These are phyloP conservation scores for Exophiala viscosa DNA, from an alignment of 2,329 filamentous ascomycete genomes.

Conservation along the genomic window DNA sequence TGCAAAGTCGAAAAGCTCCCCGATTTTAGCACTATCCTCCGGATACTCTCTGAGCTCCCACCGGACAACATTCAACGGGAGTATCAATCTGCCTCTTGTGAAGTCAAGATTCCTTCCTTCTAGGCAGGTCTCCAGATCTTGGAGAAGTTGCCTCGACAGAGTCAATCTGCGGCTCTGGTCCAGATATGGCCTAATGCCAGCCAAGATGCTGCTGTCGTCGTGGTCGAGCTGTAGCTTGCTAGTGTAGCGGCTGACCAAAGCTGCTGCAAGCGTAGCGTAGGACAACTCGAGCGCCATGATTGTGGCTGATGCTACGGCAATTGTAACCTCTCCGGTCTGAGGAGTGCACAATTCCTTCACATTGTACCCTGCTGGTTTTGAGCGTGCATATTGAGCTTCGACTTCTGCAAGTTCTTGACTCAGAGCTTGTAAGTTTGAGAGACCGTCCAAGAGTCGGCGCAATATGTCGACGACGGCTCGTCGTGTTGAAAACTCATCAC, in stretches of 20 bases:
- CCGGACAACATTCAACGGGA: constrained; percentile 6
- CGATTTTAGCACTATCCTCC: background rate
- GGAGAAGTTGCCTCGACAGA: constrained; percentile 1
- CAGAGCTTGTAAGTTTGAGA: no score
- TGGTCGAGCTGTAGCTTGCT: background rate
- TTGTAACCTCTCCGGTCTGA: background rate
- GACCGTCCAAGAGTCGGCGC: no score
- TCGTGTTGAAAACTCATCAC: no score
- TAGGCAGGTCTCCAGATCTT: background rate
- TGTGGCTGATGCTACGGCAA: background rate
- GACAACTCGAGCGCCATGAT: constrained; percentile 6
- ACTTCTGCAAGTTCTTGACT: background rate
- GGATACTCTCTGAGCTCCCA: constrained; percentile 5
- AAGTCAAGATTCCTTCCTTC: background rate
- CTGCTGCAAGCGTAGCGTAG: constrained; percentile 1
- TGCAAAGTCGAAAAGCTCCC: constrained; percentile 4
- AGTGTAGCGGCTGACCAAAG: background rate
- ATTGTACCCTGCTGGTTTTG: background rate
- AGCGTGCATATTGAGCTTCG: background rate
- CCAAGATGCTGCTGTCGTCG: background rate
- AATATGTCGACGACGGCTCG: no score
- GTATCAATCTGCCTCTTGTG: background rate
- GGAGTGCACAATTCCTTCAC: background rate
- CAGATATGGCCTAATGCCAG: background rate
- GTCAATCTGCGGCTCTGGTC: background rate